These are phyloP conservation scores for Nepenthes gracilis DNA, from an alignment of 148 eudicot species.

Conservation along the genomic window DNA sequence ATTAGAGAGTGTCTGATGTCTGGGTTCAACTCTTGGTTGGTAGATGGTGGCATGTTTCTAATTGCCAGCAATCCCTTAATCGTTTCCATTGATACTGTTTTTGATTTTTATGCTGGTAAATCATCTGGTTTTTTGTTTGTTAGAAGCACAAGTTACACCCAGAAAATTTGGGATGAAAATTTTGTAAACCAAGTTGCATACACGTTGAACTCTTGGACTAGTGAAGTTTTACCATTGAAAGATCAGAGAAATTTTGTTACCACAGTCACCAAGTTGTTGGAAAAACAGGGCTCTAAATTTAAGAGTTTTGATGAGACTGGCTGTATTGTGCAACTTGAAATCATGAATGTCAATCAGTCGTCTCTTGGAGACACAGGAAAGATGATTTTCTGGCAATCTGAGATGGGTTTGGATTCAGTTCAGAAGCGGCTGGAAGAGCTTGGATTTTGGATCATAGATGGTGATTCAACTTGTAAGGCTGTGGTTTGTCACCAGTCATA, in stretches of 20 bases:
- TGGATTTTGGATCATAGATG: slow-evolving; percentile 65
- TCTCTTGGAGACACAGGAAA: slow-evolving; percentile 21
- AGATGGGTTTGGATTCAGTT: slow-evolving; percentile 25
- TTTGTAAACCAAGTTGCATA: slow-evolving; percentile 20
- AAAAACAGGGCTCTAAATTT: slow-evolving; percentile 20
- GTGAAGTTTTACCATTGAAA: slow-evolving; percentile 15
- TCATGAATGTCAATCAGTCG: slow-evolving; percentile 18
- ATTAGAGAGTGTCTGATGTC: slow-evolving; percentile 48
- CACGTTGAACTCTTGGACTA: slow-evolving; percentile 11
- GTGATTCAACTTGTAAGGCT: slow-evolving; percentile 58
- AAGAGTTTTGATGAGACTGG: slow-evolving; percentile 27
- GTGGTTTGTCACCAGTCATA: slow-evolving; percentile 67
- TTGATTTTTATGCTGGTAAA: slow-evolving; percentile 42
- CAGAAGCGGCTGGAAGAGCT: slow-evolving; percentile 33
- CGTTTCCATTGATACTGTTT: slow-evolving; percentile 16
- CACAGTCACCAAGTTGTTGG: slow-evolving; percentile 26
- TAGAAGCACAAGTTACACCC: slow-evolving; percentile 40
- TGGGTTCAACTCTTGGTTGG: slow-evolving; percentile 45
- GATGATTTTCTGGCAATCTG: slow-evolving; percentile 51
- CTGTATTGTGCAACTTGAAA: slow-evolving; percentile 26
- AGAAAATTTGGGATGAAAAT: slow-evolving; percentile 34
- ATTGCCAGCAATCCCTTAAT: slow-evolving; percentile 21
- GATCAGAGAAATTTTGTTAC: slow-evolving; percentile 19
- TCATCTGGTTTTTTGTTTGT: slow-evolving; percentile 25
- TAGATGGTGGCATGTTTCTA: slow-evolving; percentile 45